These are phyloP conservation scores for Coprinellus aureogranulatus DNA, from an alignment of 768 basidiomycete species.

Conservation along the genomic window DNA sequence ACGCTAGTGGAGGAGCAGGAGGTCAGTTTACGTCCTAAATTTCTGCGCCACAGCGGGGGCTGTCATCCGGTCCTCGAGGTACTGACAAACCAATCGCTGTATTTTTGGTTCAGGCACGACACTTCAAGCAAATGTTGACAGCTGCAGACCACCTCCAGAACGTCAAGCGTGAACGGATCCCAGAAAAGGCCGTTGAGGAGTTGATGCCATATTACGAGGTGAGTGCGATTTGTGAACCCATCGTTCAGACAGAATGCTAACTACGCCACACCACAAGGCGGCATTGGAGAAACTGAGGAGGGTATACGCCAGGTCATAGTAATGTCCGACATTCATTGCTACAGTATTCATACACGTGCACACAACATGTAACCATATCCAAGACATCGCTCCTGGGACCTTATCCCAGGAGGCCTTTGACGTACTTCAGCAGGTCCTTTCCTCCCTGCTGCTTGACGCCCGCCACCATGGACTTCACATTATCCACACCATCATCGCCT, in stretches of 20 bases:
- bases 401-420: constrained; percentile 63
- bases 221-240: constrained; percentile 11
- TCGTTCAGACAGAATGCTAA: not conserved
- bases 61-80: too few species aligned
- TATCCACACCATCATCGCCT: constrained; percentile 38
- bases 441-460: constrained; percentile 77
- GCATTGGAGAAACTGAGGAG: constrained; percentile 41
- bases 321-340: too few species aligned
- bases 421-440: constrained; percentile 69
- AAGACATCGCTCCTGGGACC: too few species aligned
- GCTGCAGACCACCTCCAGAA: constrained; percentile 65
- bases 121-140: constrained; percentile 83
- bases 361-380: not conserved
- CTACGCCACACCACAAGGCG: constrained; percentile 19
- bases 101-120: constrained; percentile 56
- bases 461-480: constrained; percentile 72
- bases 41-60: too few species aligned
- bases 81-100: not conserved
- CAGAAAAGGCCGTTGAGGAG: constrained; percentile 56
- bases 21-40: too few species aligned
- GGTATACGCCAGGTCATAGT: constrained; percentile 30
- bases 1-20: constrained; percentile 94
- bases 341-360: too few species aligned
- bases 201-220: constrained; percentile 71
- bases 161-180: constrained; percentile 66